Percentiles rank a stretch among this genome's conserved stretches.
Evolutionary conservation across 306 rosid species (phyloP).

Genomic region (Crotalaria pallida): DNA sequence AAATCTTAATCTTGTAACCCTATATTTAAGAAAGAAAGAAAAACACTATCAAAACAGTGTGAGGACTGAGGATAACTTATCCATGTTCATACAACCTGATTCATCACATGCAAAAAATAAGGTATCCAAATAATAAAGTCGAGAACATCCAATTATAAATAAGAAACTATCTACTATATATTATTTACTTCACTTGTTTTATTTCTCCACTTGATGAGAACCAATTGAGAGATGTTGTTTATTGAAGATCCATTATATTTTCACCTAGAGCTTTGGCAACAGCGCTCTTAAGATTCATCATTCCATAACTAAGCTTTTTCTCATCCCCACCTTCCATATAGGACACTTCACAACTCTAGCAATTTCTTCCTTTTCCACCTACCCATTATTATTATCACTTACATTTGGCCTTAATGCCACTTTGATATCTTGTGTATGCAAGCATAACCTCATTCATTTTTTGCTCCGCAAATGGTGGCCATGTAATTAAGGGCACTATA

Average conservation of each 20-base stretch:
- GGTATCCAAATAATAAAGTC: neutral
- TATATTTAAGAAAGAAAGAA: no score
- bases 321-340: slow-evolving; percentile 80
- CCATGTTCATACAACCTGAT: no score
- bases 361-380: slow-evolving; percentile 48
- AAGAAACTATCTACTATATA: neutral
- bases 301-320: slow-evolving; percentile 46
- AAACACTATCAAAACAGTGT: no score
- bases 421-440: slow-evolving; percentile 29
- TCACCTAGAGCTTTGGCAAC: slow-evolving; percentile 29
- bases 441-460: slow-evolving; percentile 63
- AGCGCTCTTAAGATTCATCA: slow-evolving; percentile 52
- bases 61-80: no score
- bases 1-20: no score
- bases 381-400: slow-evolving; percentile 12
- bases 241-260: slow-evolving; percentile 53
- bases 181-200: neutral
- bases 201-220: slow-evolving; percentile 40
- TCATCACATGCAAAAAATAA: no score
- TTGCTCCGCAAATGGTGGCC: slow-evolving; percentile 85
- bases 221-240: slow-evolving; percentile 34
- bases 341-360: slow-evolving; percentile 40
- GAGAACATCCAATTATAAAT: neutral
- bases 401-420: slow-evolving; percentile 39
- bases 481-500: slow-evolving; percentile 65